Conservation (phyloP, 73 alveolate species). For the Paramecium pentaurelia region DNA sequence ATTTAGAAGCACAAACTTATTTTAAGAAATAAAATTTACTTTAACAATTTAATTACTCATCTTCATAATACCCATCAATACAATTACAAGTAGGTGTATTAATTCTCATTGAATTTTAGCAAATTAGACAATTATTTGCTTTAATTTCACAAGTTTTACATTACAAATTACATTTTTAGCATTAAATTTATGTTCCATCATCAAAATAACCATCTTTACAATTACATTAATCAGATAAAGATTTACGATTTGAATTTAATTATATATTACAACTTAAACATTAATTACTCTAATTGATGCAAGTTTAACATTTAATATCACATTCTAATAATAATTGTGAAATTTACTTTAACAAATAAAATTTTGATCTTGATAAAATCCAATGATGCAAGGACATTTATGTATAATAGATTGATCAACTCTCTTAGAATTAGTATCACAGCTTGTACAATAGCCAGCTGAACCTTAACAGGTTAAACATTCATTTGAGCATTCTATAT, state of each 20-base stretch:
- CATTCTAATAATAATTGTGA: neutral
- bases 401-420: neutral
- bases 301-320: neutral
- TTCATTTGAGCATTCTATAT: neutral
- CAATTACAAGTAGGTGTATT: neutral
- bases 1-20: neutral
- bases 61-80: neutral
- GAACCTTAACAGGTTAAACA: neutral
- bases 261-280: neutral
- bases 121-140: neutral
- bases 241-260: neutral
- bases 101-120: neutral
- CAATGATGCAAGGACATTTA: neutral
- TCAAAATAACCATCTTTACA: neutral
- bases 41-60: neutral
- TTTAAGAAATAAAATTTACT: neutral
- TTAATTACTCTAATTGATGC: neutral
- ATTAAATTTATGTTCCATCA: neutral
- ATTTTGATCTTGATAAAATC: neutral
- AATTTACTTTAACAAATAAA: neutral
- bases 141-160: neutral
- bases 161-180: neutral
- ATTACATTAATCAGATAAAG: neutral
- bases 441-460: neutral
- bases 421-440: neutral